Base-by-base conservation (phyloP, 176 grass and related monocot species). In the Carex cristatella region DNA sequence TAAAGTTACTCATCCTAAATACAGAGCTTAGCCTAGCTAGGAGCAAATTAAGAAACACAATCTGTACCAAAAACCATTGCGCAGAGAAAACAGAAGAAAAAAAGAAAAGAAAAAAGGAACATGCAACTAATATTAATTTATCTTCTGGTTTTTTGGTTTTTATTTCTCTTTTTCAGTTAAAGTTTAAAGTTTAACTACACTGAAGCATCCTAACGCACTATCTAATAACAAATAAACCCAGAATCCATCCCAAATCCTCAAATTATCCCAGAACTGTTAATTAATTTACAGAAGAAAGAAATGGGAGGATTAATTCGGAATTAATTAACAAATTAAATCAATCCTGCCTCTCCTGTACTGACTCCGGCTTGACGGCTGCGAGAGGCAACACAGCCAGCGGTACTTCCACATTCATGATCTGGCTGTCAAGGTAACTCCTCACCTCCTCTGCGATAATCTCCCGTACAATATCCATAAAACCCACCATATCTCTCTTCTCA, bases 361-460 rank as follows among this genome's bases (percentile, higher is more conserved):
- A 62, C 81, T 80, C 79, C 14, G 58, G 61, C 46, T 84, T 69
- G 61, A 83, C n/a, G 6, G 65, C 15, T 16, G 60, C 0, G 53
- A 10, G 61, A 58, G 82, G 49, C 73, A 79, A 89, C 54, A 86
- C 63, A 79, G 44, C 65, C 57, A 73, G 30, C 5, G 63, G 81
- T 7, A 15, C 49, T 4, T 59, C 49, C 19, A 56, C 61, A 58
- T 49, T 84, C 78, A 75, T 67, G 15, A 69, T 46, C 62, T 54
- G 53, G 4, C 7, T 7, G 61, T 80, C 61, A 69, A 94, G 79
- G 46, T 92, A 88, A 11, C 86, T 88, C 28, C 83, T 83, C 83
- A 97, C 94, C 90, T 97, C 94, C 46, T 97, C 92, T 6, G 79
- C 79, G 66, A 94, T 85, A 89, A 97, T 91, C 89, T 59, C 69